Evolutionary conservation across 2,329 filamentous ascomycete species (phyloP), one percentile per base, ranked within the genome.

Genomic region (Ophiocordyceps camponoti-floridani): DNA sequence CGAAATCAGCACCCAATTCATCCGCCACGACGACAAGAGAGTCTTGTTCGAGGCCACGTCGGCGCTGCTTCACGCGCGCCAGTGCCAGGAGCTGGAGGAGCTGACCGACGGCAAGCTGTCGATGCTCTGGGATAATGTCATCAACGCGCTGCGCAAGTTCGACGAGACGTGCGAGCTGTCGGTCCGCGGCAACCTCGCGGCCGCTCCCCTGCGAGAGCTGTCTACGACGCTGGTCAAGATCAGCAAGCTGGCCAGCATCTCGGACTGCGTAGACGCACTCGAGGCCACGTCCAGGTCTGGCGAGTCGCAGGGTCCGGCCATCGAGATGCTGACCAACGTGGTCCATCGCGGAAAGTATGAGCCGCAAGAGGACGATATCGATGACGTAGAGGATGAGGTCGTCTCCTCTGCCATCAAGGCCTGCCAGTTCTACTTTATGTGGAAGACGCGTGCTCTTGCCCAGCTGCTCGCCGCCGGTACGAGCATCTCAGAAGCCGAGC

Each of bases 1-100:
- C 52, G 88, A 95, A 54, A 86, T 96, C 53, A 87, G 84, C 59
- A 86, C 85, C 47, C 91, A 98, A 54, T 96, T 98, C 63, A 79
- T 83, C 53, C 79, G 86, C n/a, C 91, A 98, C 56, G 84, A 84
- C 40, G 85, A 94, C 54, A 82, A 84, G 53, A 75, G 76, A 45
- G 88, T 96, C 16, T 70, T 98, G 41, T 77, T 78, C 11, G 88
- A 95, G 60, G 89, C 87, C 13, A 82, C 83, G 27, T 72, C 78
- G 19, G 84, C 88, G 5, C 75, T 98, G 35, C 65, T 94, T 30
- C 86, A 93, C 57, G 87, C 89, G 9, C 80, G 84, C 50, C 80
- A 79, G 48, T 89, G 86, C 49, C 86, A 91, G 48, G 89, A 94
- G 56, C 75, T 94, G 31, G 83, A 88, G 51, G 91, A 98, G 54